Base-by-base conservation (phyloP, 305 asterid species). In the Andrographis paniculata region DNA sequence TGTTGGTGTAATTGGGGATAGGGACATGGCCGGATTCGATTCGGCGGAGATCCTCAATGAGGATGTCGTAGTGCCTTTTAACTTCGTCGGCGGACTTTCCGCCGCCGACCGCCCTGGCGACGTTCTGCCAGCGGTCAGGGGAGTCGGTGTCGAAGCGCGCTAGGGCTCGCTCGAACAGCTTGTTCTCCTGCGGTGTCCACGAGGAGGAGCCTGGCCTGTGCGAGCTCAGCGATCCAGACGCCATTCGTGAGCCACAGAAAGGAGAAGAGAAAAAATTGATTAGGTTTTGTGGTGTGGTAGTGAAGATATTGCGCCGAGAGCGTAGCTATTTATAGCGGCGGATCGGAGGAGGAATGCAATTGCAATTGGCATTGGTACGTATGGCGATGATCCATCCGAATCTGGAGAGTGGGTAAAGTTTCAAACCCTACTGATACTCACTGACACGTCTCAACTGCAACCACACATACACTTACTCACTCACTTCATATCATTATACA, bases 111-210 rank as follows among this genome's bases (percentile, higher is more conserved):
- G 84, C 93, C 56, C 54, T 56, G 6, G 95, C 93, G 16, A 85
- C 79, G 57, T 85, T 81, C 42, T 68, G 82, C 95, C 93, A 85
- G 42, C 95, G 66, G 58, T 85, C 95, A 0, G 93, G 93, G 0
- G 83, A 59, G 53, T 85, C 91, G 55, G 55, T 38, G 65, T 81
- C 85, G 52, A 74, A 85, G 23, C 73, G 65, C 12, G 82, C 93
- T 14, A 85, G 53, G 0, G 95, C 95, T 64, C 55, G 78, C 67
- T 85, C 95, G 24, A 85, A 85, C 38, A 70, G 45, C 41, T 85
- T 81, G 82, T 85, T 85, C 67, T 81, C 83, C 19, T 77, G 80
- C 3, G 77, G 70, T 1, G 93, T 81, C 95, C 95, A 85, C 1
- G n/a, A n/a, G 30, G 6, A 24, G 30, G 81, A 61, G 35, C 72